Conservation (phyloP, 2,329 filamentous ascomycete species). For the Phaeoacremonium minimum region DNA sequence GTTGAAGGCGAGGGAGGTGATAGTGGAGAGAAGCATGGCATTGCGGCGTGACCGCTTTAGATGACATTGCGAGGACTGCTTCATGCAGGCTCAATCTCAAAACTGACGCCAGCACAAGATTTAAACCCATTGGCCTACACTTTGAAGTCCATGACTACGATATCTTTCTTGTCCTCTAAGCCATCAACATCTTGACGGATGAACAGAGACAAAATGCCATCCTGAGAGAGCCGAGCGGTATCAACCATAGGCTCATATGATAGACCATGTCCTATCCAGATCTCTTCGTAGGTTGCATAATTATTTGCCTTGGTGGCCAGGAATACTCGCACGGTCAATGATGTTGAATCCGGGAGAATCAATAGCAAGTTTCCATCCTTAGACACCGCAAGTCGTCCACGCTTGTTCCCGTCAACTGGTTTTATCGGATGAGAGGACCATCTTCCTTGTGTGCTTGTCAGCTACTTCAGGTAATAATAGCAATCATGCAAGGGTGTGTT, state of each 20-base stretch:
- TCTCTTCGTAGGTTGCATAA: slow-evolving; percentile 26
- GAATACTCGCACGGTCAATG: slow-evolving; percentile 23
- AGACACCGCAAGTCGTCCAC: slow-evolving; percentile 29
- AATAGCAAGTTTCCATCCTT: slow-evolving; percentile 28
- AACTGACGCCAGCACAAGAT: too few relatives aligned
- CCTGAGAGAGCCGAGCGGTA: slow-evolving; percentile 25
- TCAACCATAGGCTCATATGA: slow-evolving; percentile 34
- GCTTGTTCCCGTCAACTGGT: slow-evolving; percentile 21
- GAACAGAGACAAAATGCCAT: slow-evolving; percentile 30
- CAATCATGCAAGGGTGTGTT: background rate
- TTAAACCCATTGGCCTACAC: too few relatives aligned
- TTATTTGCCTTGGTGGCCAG: slow-evolving; percentile 18
- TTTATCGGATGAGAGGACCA: slow-evolving; percentile 27
- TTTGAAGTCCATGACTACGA: slow-evolving; percentile 31
- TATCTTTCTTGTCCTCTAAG: slow-evolving; percentile 12
- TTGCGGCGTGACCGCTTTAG: background rate
- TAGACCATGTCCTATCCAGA: slow-evolving; percentile 29
- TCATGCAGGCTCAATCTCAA: too few relatives aligned
- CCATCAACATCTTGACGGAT: slow-evolving; percentile 14
- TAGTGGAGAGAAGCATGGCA: slow-evolving; percentile 1
- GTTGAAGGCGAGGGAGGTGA: slow-evolving; percentile 2
- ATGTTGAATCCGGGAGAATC: slow-evolving; percentile 27
- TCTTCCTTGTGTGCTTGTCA: slow-evolving; percentile 14
- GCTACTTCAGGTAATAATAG: background rate
- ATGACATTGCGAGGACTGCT: too few relatives aligned